These are phyloP conservation scores for Meripilus lineatus DNA, from an alignment of 1,284 basidiomycete genomes.

Conservation along the genomic window DNA sequence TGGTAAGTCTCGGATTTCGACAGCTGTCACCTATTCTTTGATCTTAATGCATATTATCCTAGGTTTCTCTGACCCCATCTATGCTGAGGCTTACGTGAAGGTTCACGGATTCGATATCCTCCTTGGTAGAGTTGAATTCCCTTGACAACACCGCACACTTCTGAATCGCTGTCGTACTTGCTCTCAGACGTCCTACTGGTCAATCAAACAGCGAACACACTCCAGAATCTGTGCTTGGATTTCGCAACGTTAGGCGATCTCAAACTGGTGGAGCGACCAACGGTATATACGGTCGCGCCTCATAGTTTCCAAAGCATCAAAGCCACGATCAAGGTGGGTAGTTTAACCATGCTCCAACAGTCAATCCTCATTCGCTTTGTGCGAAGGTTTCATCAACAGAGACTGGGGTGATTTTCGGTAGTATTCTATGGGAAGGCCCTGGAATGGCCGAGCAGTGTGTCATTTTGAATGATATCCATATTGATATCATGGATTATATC, in stretches of 20 bases:
- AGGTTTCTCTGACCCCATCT: conserved; percentile 98
- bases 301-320: conserved; percentile 99
- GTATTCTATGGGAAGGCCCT: conserved; percentile 95
- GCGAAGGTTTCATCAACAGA: conserved; percentile 84
- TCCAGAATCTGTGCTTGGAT: conserved; percentile 96
- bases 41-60: conserved; percentile 2
- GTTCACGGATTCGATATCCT: conserved; percentile 98
- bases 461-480: conserved; percentile 96
- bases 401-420: conserved; percentile 97
- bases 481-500: conserved; percentile 99
- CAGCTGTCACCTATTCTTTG: neutral
- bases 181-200: conserved; percentile 86
- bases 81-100: conserved; percentile 97
- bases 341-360: neutral
- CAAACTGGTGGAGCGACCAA: conserved; percentile 94
- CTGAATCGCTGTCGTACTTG: conserved; percentile 6
- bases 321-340: conserved; percentile 90
- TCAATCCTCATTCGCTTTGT: neutral
- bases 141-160: neutral
- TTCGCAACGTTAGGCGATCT: conserved; percentile 97
- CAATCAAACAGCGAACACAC: conserved; percentile 92
- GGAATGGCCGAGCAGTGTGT: conserved; percentile 85
- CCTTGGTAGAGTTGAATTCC: conserved; percentile 49
- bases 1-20: conserved; percentile 36
- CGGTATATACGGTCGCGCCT: conserved; percentile 90